Conservation (phyloP, 768 basidiomycete species). For the Trametes elegans region DNA sequence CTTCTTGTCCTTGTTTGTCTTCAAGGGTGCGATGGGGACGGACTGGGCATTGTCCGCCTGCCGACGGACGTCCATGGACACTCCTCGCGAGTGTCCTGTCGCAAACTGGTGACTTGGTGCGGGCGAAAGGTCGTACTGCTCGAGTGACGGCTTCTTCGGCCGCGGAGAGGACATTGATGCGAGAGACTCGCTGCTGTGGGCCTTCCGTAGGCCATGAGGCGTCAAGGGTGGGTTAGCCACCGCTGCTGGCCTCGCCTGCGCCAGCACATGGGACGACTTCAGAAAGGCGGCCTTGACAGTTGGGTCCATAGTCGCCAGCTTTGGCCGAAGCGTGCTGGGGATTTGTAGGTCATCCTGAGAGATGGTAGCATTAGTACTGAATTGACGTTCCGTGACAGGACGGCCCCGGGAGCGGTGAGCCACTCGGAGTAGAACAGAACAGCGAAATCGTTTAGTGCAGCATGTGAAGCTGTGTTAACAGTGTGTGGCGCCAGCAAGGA, state of each 20-base stretch:
- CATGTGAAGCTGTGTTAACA: not conserved
- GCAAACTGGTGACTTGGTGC: constrained; percentile 3
- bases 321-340: constrained; percentile 71
- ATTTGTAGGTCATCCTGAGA: constrained; percentile 86
- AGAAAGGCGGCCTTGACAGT: constrained; percentile 91
- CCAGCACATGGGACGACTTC: constrained; percentile 73
- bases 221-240: constrained; percentile 37
- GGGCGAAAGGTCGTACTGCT: constrained; percentile 14
- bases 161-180: constrained; percentile 43
- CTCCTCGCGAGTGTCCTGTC: constrained; percentile 40
- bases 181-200: constrained; percentile 73
- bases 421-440: no score
- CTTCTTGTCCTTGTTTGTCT: constrained; percentile 53
- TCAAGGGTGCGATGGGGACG: constrained; percentile 16
- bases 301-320: constrained; percentile 77
- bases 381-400: not conserved
- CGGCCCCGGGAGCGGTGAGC: no score
- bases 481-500: constrained; percentile 15
- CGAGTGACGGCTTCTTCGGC: constrained; percentile 20
- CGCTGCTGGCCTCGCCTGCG: constrained; percentile 35
- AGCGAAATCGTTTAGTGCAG: no score
- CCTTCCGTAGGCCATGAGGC: constrained; percentile 61
- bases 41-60: constrained; percentile 6
- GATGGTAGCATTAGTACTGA: not conserved
- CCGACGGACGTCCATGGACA: constrained; percentile 53